phyloP scores from a whole-genome alignment of 2,329 filamentous ascomycete genomes.

The Aureobasidium subglaciale region DNA sequence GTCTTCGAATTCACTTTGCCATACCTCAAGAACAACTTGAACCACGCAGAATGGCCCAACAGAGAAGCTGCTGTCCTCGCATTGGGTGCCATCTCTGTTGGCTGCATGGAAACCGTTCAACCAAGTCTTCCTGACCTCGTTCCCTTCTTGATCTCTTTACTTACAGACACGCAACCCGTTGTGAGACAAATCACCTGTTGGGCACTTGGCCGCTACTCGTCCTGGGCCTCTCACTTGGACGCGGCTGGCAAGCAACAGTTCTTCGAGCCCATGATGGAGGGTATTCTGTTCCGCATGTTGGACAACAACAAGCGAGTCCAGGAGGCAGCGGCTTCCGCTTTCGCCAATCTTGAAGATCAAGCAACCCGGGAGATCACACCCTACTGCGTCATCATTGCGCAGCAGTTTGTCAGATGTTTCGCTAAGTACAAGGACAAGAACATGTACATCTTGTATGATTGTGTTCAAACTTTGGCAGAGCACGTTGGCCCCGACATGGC shows the following conservation, averaged over 20 bases:
- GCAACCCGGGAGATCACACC: slow-evolving; percentile 72
- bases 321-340: slow-evolving; percentile 90
- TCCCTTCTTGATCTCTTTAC: slow-evolving; percentile 78
- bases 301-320: slow-evolving; percentile 98
- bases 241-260: slow-evolving; percentile 64
- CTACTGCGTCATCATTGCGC: slow-evolving; percentile 83
- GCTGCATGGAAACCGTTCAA: slow-evolving; percentile 81
- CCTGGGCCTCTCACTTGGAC: slow-evolving; percentile 76
- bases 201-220: slow-evolving; percentile 88
- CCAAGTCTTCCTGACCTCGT: slow-evolving; percentile 87
- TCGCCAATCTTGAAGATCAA: slow-evolving; percentile 93
- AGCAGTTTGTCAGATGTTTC: slow-evolving; percentile 89
- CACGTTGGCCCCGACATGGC: slow-evolving; percentile 77
- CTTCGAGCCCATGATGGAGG: slow-evolving; percentile 96
- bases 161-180: slow-evolving; percentile 79
- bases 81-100: slow-evolving; percentile 88
- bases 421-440: slow-evolving; percentile 95
- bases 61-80: slow-evolving; percentile 91
- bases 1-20: slow-evolving; percentile 91
- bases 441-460: slow-evolving; percentile 98
- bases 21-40: slow-evolving; percentile 83
- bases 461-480: slow-evolving; percentile 92
- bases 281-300: slow-evolving; percentile 87
- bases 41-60: slow-evolving; percentile 82
- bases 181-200: slow-evolving; percentile 97